Conservation (phyloP, 1,139 yeast genomes). For the Lodderomyces parapsilosis region DNA sequence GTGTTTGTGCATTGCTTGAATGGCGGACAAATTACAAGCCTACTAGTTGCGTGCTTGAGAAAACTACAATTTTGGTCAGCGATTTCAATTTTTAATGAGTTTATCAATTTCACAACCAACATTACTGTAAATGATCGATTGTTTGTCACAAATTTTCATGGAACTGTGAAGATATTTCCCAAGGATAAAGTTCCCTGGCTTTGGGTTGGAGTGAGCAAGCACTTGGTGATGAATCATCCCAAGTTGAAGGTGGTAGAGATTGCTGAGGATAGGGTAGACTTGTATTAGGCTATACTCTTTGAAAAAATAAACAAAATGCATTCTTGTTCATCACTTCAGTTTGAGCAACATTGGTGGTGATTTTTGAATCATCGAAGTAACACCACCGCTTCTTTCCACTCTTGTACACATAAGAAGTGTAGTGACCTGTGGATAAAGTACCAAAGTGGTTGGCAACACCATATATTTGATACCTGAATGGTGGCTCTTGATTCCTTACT, state of each 20-base stretch:
- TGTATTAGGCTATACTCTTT: constrained; percentile 26
- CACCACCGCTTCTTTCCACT: constrained; percentile 60
- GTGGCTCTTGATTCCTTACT: constrained; percentile 71
- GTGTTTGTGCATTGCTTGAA: constrained; percentile 82
- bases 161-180: constrained; percentile 55
- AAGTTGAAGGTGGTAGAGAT: constrained; percentile 33
- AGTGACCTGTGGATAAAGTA: constrained; percentile 81
- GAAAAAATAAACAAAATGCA: constrained; percentile 77
- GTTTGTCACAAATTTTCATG: constrained; percentile 78
- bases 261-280: constrained; percentile 2
- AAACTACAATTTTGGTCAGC: constrained; percentile 87
- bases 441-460: constrained; percentile 93
- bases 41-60: constrained; percentile 82
- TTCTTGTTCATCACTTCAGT: constrained; percentile 53
- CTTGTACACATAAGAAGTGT: constrained; percentile 79
- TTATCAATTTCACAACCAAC: constrained; percentile 72
- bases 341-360: constrained; percentile 40
- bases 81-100: constrained; percentile 85
- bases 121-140: constrained; percentile 79
- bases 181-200: constrained; percentile 63
- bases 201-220: constrained; percentile 69
- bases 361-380: constrained; percentile 70
- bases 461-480: constrained; percentile 73
- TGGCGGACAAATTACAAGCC: constrained; percentile 85
- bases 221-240: constrained; percentile 50